These are phyloP conservation scores for Petunia axillaris DNA, from an alignment of 257 asterid genomes.

Conservation along the genomic window DNA sequence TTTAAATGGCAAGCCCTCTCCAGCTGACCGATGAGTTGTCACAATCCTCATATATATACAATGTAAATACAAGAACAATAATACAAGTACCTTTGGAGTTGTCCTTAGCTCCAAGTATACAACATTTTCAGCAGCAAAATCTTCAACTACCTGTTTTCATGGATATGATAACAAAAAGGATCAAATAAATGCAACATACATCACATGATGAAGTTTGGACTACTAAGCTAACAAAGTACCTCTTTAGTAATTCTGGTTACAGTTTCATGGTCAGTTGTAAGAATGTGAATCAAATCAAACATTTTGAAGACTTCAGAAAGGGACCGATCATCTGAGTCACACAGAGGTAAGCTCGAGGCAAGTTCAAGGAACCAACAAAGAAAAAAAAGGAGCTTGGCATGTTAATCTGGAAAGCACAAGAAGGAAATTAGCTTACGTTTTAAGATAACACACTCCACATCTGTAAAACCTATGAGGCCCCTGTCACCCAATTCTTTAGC, in stretches of 20 bases:
- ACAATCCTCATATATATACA: background rate
- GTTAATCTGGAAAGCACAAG: background rate
- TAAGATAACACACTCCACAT: constrained; percentile 72
- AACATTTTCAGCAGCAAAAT: constrained; percentile 92
- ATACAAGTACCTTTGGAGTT: constrained; percentile 74
- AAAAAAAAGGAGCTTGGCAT: background rate
- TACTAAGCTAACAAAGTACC: constrained; percentile 40
- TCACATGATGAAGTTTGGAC: background rate
- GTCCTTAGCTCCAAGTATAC: constrained; percentile 90
- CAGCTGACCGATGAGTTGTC: background rate
- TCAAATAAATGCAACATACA: constrained; percentile 21
- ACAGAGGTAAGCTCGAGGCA: constrained; percentile 28
- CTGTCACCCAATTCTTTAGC: constrained; percentile 72
- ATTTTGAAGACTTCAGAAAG: constrained; percentile 85
- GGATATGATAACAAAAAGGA: constrained; percentile 16
- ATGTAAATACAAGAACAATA: constrained; percentile 13
- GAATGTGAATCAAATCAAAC: constrained; percentile 83
- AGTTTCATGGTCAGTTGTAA: constrained; percentile 83
- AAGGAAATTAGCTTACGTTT: constrained; percentile 51
- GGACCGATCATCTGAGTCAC: constrained; percentile 70
- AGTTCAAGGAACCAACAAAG: background rate
- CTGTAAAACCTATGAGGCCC: constrained; percentile 63
- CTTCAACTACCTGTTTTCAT: constrained; percentile 74
- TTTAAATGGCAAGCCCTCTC: background rate
- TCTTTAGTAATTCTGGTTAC: constrained; percentile 86